Evolutionary conservation across 2,329 filamentous ascomycete genomes (phyloP).

Genomic region (Catunica adiposa): DNA sequence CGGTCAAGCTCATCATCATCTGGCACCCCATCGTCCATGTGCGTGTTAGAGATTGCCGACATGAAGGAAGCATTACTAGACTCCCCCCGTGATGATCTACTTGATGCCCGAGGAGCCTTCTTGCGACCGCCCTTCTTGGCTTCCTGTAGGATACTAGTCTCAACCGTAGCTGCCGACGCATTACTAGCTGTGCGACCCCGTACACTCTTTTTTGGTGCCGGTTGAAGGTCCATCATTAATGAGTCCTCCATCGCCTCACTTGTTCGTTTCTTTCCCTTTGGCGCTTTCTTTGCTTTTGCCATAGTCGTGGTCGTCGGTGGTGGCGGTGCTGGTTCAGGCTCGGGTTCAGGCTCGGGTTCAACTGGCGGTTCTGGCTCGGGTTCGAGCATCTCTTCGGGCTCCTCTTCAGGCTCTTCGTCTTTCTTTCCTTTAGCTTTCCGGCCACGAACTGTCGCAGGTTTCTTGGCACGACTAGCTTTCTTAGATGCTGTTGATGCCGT

Average conservation of each 20-base stretch:
- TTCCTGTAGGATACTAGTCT: background rate
- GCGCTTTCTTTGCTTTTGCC: slow-evolving; percentile 24
- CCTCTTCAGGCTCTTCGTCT: slow-evolving; percentile 24
- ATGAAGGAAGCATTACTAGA: slow-evolving; percentile 31
- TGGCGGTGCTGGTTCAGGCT: background rate
- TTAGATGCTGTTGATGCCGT: slow-evolving; percentile 31
- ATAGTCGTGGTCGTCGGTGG: slow-evolving; percentile 19
- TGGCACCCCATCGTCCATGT: slow-evolving; percentile 27
- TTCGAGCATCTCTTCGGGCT: background rate
- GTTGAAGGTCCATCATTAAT: slow-evolving; percentile 26
- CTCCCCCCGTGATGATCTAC: slow-evolving; percentile 10
- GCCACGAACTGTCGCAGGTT: slow-evolving; percentile 32
- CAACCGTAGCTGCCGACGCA: slow-evolving; percentile 20
- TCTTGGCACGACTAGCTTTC: slow-evolving; percentile 32
- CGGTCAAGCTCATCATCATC: slow-evolving; percentile 51
- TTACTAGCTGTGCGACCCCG: slow-evolving; percentile 34
- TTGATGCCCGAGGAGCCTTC: slow-evolving; percentile 29
- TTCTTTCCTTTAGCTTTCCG: slow-evolving; percentile 30
- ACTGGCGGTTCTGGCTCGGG: background rate
- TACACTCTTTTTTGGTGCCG: slow-evolving; percentile 42
- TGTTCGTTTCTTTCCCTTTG: slow-evolving; percentile 38
- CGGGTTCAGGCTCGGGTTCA: background rate
- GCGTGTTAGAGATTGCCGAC: slow-evolving; percentile 34
- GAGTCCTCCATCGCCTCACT: slow-evolving; percentile 43
- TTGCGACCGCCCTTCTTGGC: slow-evolving; percentile 22